These are phyloP conservation scores for Suillus alpinus DNA, from an alignment of 768 basidiomycete genomes.

Conservation along the genomic window DNA sequence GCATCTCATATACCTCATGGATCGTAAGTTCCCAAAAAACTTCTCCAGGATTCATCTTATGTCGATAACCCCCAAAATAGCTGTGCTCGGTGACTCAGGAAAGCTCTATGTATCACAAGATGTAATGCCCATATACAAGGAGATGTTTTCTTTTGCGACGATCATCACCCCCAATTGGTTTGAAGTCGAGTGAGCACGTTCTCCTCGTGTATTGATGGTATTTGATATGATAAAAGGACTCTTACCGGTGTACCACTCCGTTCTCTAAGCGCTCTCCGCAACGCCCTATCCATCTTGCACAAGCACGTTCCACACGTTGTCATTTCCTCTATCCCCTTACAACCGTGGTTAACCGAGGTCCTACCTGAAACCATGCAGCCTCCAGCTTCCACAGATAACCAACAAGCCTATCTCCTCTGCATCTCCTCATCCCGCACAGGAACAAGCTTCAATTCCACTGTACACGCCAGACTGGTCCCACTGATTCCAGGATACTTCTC, in stretches of 20 bases:
- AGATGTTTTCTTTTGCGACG: slow-evolving; percentile 77
- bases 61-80: slow-evolving; percentile 36
- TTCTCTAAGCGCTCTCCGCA: slow-evolving; percentile 62
- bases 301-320: slow-evolving; percentile 82
- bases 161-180: slow-evolving; percentile 99
- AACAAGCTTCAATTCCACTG: slow-evolving; percentile 31
- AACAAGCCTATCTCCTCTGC: slow-evolving; percentile 66
- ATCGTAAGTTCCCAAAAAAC: slow-evolving; percentile 60
- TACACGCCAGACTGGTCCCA: slow-evolving; percentile 73
- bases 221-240: slow-evolving; percentile 44
- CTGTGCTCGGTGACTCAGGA: slow-evolving; percentile 93
- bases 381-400: slow-evolving; percentile 15
- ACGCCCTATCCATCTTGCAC: slow-evolving; percentile 75
- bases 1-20: slow-evolving; percentile 78
- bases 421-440: slow-evolving; percentile 59
- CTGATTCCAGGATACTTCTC: slow-evolving; percentile 90
- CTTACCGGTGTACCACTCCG: slow-evolving; percentile 71
- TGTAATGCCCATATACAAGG: slow-evolving; percentile 83
- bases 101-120: slow-evolving; percentile 84
- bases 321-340: slow-evolving; percentile 83
- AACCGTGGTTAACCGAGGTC: slow-evolving; percentile 53
- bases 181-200: slow-evolving; percentile 78
- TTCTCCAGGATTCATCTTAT: not conserved
- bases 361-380: slow-evolving; percentile 44
- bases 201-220: not conserved